Conservation (phyloP, 2,329 filamentous ascomycete genomes). For the Xylariaceae sp. region DNA sequence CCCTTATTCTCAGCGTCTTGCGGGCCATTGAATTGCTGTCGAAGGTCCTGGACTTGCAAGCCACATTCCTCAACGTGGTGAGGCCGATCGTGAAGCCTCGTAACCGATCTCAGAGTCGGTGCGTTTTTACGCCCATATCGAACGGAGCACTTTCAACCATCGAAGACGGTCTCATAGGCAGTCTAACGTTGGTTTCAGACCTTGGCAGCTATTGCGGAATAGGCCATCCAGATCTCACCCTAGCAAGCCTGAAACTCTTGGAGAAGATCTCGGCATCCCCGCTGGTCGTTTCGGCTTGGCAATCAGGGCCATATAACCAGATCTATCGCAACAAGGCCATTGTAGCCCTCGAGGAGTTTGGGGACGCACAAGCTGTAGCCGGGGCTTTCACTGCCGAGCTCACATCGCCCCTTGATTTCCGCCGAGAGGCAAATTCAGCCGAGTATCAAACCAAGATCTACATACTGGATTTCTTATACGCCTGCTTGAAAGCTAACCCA, state of each 20-base stretch:
- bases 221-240: conserved; percentile 72
- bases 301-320: conserved; percentile 55
- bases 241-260: conserved; percentile 74
- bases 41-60: conserved; percentile 76
- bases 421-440: conserved; percentile 61
- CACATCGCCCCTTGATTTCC: conserved; percentile 64
- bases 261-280: conserved; percentile 81
- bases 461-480: conserved; percentile 79
- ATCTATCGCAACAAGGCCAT: conserved; percentile 76
- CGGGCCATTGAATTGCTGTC: conserved; percentile 80
- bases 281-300: conserved; percentile 68
- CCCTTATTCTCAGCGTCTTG: conserved; percentile 72
- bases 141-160: conserved; percentile 80
- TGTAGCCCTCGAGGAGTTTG: conserved; percentile 77
- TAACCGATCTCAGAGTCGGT: conserved; percentile 37
- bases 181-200: conserved; percentile 72
- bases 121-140: conserved; percentile 34
- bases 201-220: conserved; percentile 83
- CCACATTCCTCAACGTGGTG: conserved; percentile 87
- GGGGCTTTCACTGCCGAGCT: conserved; percentile 67
- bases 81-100: conserved; percentile 69
- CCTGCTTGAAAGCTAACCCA: conserved; percentile 69
- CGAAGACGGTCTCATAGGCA: conserved; percentile 82
- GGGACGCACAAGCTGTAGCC: conserved; percentile 74
- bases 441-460: conserved; percentile 78